Evolutionary conservation across 2,329 filamentous ascomycete genomes (phyloP).

Genomic region (Trichoderma guizhouense): DNA sequence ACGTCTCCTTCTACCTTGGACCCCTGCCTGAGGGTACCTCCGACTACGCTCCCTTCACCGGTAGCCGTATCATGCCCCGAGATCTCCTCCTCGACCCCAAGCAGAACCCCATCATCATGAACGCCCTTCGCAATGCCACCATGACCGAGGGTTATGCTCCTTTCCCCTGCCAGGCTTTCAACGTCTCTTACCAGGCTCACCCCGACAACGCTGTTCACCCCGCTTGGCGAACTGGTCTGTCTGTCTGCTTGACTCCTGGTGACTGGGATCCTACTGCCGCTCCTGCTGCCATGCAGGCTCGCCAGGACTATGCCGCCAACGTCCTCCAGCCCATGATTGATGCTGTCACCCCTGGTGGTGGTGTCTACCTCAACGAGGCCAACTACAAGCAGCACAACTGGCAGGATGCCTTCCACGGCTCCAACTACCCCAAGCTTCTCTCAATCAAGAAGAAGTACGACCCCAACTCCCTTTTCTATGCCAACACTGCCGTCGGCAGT

Average conservation of each 20-base stretch:
- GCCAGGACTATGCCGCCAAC: conserved; percentile 24
- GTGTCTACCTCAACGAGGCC: conserved; percentile 50
- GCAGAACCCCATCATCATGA: neutral
- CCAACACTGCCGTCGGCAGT: conserved; percentile 47
- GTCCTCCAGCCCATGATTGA: conserved; percentile 26
- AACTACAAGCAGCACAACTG: conserved; percentile 46
- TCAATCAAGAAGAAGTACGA: conserved; percentile 49
- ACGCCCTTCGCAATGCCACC: neutral
- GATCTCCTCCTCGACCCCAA: neutral
- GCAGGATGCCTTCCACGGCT: conserved; percentile 45
- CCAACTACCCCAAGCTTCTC: conserved; percentile 40
- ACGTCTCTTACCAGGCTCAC: conserved; percentile 21
- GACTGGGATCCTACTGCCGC: neutral
- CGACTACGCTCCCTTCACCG: neutral
- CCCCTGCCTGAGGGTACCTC: neutral
- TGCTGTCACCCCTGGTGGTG: conserved; percentile 35
- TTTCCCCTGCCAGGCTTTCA: neutral
- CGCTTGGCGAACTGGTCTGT: conserved; percentile 28
- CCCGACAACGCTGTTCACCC: conserved; percentile 38
- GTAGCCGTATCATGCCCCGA: neutral
- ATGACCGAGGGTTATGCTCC: neutral
- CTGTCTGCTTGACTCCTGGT: neutral
- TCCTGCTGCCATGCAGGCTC: neutral
- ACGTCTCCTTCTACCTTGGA: neutral
- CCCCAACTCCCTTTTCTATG: conserved; percentile 45